A percentile compares a stretch with the other conserved stretches of the same genome.
Conservation (phyloP, 31 red algal genomes). For the Endocladia muricata region DNA sequence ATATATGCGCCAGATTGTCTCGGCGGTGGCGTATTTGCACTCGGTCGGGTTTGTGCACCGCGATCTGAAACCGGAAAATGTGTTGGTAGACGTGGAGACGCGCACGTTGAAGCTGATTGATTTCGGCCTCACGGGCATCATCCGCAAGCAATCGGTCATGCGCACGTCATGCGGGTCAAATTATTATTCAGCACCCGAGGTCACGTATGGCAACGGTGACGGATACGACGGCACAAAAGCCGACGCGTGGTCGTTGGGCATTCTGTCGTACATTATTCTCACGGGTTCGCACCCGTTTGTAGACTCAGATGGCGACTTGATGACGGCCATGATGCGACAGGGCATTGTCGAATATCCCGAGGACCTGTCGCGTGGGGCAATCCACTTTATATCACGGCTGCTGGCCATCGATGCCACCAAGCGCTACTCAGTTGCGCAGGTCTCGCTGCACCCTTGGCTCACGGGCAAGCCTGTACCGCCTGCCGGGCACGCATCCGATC, state of each 20-base stretch:
- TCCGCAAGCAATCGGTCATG: constrained; percentile 53
- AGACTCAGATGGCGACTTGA: constrained; percentile 61
- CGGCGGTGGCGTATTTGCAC: constrained; percentile 77
- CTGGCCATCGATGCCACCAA: constrained; percentile 45
- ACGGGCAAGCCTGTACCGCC: constrained; percentile 41
- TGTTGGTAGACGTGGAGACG: constrained; percentile 57
- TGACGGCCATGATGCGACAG: constrained; percentile 66
- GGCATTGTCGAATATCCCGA: constrained; percentile 63
- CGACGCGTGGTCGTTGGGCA: constrained; percentile 84
- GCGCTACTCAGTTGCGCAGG: constrained; percentile 65
- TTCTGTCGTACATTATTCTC: constrained; percentile 83
- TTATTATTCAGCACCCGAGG: constrained; percentile 89
- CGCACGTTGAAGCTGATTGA: constrained; percentile 86
- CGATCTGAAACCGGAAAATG: constrained; percentile 93
- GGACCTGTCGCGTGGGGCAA: constrained; percentile 49
- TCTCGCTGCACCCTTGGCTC: constrained; percentile 70
- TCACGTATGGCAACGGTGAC: constrained; percentile 48
- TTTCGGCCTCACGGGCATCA: constrained; percentile 81
- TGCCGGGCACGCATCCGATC: not conserved
- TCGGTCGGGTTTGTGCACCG: constrained; percentile 73
- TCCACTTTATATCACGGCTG: constrained; percentile 59
- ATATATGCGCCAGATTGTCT: constrained; percentile 67
- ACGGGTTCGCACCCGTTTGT: constrained; percentile 87
- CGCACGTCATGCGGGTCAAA: constrained; percentile 70
- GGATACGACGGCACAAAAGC: constrained; percentile 79